Evolutionary conservation across 495 filamentous ascomycete species (phyloP), one percentile per base, ranked within the genome.

Genomic region (Lasiosphaeria hispida): DNA sequence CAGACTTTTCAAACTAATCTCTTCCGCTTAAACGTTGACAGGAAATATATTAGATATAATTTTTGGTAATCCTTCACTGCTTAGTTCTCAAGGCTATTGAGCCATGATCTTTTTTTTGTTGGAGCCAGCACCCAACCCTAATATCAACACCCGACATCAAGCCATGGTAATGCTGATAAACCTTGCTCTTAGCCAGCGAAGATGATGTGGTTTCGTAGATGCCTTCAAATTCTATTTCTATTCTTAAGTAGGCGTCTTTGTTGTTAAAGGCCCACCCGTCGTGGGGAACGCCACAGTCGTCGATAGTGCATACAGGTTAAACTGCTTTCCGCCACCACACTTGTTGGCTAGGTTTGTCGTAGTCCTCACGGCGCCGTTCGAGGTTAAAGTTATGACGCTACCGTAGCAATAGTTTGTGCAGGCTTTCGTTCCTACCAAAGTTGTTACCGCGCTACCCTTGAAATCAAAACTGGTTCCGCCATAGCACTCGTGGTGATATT

Each of bases 401-500:
- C 65, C 65, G 14, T n/a, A 57, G 57, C 65, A 68, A 37, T 58
- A 51, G 40, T 65, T 53, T 10, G 59, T 62, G 47, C 65, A 68
- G 6, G 65, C 65, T 14, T 65, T 56, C 4, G 53, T 50, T 23
- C 65, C 65, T 4, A 55, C 44, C 17, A 68, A 40, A 14, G 57
- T 53, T 18, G 60, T 63, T 10, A 63, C 63, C 14, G 59, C 53
- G 15, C 36, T 55, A 38, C 59, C 48, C 14, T 41, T 23, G 48
- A 61, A 68, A 15, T 59, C 34, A 34, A 65, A 57, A 14, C 23
- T 56, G 6, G 48, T 43, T 5, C 65, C 65, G 33, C 59, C 65
- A 48, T 68, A 68, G 58, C 65, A 68, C 44, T 68, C 57, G 10
- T 55, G 17, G 17, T 64, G 62, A 36, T 62, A 68, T 57, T 68